Evolutionary conservation across 768 basidiomycete genomes (phyloP), one percentile per base, ranked within the genome.

Genomic region (Lactarius akahatsu): DNA sequence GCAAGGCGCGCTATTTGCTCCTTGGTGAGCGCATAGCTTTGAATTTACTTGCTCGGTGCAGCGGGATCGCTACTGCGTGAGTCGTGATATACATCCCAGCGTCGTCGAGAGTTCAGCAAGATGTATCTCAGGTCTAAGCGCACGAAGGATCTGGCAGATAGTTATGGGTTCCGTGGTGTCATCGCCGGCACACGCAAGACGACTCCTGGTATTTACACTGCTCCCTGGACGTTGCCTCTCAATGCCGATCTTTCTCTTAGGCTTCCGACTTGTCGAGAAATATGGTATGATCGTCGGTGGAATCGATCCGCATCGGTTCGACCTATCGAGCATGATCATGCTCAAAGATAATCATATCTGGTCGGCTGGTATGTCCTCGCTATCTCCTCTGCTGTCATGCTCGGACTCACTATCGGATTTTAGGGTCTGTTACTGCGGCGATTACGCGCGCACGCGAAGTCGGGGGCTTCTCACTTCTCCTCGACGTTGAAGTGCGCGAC

Each of bases 281-380:
- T 98, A 99, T 75, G 97, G 89, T 4, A 98, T 99, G 97, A 78
- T 98, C 55, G 93, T 98, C 16, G 97, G 97, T 20, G 97, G 97
- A 7, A 90, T 98, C 72, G 96, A 99, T 75, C 80, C 92, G 10
- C 97, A 99, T 79, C 86, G 97, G 28, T 90, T 97, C 71, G 96
- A 98, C 76, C 82, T 98, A n/a, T 95, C 92, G 34, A 92, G 91
- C 75, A 98, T 99, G 97, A 96, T 99, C 74, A 99, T 99, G 97
- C 86, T 99, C 73, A 98, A 98, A 78, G 97, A 99, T 73, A 99
- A 99, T 75, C 97, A 99, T 75, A 92, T 98, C 74, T 98, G 95
- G 96, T 96, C 95, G 3, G 91, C 89, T 52, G 95, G 95, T 89
- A 73, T 67, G 82, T 61, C 30, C n/a, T 4, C 36, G 11, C 23